Conservation (phyloP, 208 protist genomes). For the Phytomonas sp. region DNA sequence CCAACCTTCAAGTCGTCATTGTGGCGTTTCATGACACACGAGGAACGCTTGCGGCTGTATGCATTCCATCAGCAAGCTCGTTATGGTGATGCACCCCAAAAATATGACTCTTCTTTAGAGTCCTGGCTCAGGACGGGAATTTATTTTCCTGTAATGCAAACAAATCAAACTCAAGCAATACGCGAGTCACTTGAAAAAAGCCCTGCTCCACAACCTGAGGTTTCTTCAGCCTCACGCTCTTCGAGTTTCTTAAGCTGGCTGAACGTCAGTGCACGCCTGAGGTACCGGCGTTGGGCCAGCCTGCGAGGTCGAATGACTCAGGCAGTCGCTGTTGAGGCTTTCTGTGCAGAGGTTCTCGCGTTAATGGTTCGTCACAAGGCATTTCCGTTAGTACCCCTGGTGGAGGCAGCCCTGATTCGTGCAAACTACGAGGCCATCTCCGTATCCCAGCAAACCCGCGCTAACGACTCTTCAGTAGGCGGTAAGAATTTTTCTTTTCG, state of each 20-base stretch:
- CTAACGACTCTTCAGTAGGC: neutral
- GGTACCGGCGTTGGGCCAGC: conserved; percentile 31
- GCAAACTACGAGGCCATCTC: conserved; percentile 23
- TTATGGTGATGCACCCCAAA: conserved; percentile 52
- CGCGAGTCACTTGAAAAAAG: neutral
- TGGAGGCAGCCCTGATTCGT: conserved; percentile 42
- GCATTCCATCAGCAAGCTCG: conserved; percentile 60
- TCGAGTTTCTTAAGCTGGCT: conserved; percentile 34
- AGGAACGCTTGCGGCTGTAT: conserved; percentile 38
- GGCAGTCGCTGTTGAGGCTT: conserved; percentile 49
- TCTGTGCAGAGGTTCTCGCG: conserved; percentile 62
- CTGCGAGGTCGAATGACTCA: conserved; percentile 56
- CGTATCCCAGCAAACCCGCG: neutral
- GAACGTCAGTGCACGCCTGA: conserved; percentile 43
- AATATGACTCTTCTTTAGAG: neutral
- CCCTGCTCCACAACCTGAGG: neutral
- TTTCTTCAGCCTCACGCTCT: neutral
- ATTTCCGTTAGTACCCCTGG: conserved; percentile 32
- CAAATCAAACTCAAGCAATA: neutral
- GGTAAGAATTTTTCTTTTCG: neutral
- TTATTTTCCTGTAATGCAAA: neutral
- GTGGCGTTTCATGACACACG: conserved; percentile 19
- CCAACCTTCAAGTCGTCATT: conserved; percentile 12
- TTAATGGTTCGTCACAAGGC: conserved; percentile 35
- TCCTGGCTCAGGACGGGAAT: neutral